A percentile compares a stretch with the other conserved stretches of the same genome.
Evolutionary conservation across 208 protist genomes (phyloP).

Genomic region (Naegleria gruberi): DNA sequence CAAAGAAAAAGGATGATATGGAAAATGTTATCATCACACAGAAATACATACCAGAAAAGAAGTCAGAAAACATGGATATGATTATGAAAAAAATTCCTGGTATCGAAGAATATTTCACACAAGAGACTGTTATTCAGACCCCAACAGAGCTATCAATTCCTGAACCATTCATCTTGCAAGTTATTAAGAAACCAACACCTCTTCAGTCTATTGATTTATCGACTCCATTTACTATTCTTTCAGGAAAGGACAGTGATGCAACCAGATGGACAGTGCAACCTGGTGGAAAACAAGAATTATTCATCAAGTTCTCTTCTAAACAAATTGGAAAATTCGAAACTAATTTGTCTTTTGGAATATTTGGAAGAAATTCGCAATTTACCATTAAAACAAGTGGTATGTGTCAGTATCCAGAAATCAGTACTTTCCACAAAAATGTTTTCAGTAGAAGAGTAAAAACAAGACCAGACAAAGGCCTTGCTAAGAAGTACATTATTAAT

Average conservation of each 20-base stretch:
- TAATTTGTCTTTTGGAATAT: neutral
- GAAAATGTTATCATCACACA: too few species aligned
- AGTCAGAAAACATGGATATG: too few species aligned
- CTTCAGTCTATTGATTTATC: neutral
- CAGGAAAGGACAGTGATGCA: neutral
- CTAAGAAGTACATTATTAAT: conserved; percentile 41
- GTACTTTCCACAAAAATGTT: conserved; percentile 64
- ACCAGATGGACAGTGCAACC: neutral
- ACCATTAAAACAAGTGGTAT: conserved; percentile 25
- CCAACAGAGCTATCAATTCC: neutral
- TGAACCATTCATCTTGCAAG: neutral
- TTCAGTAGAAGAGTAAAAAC: conserved; percentile 48
- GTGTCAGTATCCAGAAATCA: conserved; percentile 68
- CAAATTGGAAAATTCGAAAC: neutral
- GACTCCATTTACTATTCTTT: neutral
- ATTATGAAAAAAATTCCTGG: neutral
- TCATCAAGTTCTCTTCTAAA: neutral
- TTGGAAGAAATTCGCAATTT: neutral
- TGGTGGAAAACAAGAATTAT: neutral
- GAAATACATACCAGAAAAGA: too few species aligned
- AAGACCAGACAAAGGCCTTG: conserved; percentile 26
- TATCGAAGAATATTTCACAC: neutral
- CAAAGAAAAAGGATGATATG: too few species aligned
- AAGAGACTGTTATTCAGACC: neutral
- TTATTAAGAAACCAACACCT: neutral